Evolutionary conservation across 176 grass and related monocot genomes (phyloP).

Genomic region (Raddia guianensis): DNA sequence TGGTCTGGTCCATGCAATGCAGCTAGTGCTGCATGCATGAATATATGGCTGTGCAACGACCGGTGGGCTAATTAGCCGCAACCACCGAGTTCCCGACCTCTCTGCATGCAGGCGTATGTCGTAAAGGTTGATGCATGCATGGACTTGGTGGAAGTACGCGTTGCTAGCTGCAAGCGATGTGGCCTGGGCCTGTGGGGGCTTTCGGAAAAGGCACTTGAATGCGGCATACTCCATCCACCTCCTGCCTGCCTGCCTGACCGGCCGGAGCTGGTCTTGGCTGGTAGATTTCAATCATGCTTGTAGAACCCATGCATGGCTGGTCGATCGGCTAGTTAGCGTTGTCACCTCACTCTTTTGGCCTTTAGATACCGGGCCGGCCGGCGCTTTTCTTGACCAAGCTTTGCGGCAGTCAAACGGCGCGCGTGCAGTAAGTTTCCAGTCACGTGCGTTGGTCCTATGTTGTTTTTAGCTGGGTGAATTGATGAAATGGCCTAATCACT

Average conservation of each 20-base stretch:
- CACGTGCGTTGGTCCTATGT: not conserved
- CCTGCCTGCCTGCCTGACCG: not conserved
- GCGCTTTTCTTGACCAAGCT: slow-evolving; percentile 28
- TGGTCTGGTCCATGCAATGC: slow-evolving; percentile 11
- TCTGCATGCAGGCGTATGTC: not conserved
- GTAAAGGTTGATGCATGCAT: not conserved
- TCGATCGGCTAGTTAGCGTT: not conserved
- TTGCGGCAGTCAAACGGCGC: not conserved
- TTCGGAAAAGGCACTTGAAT: not conserved
- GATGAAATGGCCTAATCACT: no score
- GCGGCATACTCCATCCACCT: not conserved
- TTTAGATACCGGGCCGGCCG: not conserved
- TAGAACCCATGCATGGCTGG: not conserved
- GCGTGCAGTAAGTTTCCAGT: not conserved
- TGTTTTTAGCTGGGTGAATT: no score
- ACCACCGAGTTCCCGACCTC: not conserved
- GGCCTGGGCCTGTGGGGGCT: not conserved
- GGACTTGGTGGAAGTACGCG: not conserved
- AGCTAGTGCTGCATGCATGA: no score
- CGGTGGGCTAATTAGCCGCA: not conserved
- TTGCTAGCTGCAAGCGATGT: not conserved
- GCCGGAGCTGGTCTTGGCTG: not conserved
- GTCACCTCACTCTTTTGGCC: slow-evolving; percentile 19
- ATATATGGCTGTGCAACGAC: not conserved
- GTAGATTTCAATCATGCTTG: not conserved